Evolutionary conservation across 768 basidiomycete genomes (phyloP).

Genomic region (Lentinula guzmanii): DNA sequence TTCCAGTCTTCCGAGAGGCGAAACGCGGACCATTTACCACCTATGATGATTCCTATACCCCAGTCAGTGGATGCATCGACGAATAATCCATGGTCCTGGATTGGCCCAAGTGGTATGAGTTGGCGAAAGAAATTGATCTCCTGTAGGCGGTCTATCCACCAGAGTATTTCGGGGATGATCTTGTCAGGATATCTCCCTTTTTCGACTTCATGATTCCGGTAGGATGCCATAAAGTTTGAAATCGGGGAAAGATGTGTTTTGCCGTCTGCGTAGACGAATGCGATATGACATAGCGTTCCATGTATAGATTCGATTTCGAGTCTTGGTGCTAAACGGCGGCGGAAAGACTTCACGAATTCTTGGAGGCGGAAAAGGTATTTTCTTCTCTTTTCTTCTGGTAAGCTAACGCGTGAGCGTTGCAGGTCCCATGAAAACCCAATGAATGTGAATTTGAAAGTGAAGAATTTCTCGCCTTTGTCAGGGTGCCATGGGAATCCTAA

Average conservation of each 20-base stretch:
- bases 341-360: slow-evolving; percentile 11
- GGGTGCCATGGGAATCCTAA: slow-evolving; percentile 15
- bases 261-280: slow-evolving; percentile 23
- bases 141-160: slow-evolving; percentile 21
- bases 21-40: slow-evolving; percentile 10
- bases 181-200: slow-evolving; percentile 11
- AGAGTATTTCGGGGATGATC: slow-evolving; percentile 18
- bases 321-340: background rate
- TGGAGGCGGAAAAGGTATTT: slow-evolving; percentile 16
- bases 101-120: slow-evolving; percentile 6
- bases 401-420: slow-evolving; percentile 9
- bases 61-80: slow-evolving; percentile 25
- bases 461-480: slow-evolving; percentile 6
- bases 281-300: slow-evolving; percentile 25
- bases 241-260: slow-evolving; percentile 19
- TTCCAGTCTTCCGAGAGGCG: too few species aligned
- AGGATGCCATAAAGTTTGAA: slow-evolving; percentile 18
- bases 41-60: slow-evolving; percentile 14
- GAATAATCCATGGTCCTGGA: slow-evolving; percentile 17
- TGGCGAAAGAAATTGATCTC: slow-evolving; percentile 5
- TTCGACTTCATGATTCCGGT: slow-evolving; percentile 9
- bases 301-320: slow-evolving; percentile 15
- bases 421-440: slow-evolving; percentile 23
- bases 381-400: slow-evolving; percentile 18
- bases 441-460: slow-evolving; percentile 7